phyloP scores from a whole-genome alignment of 2,329 filamentous ascomycete genomes.

The Talaromyces islandicus region DNA sequence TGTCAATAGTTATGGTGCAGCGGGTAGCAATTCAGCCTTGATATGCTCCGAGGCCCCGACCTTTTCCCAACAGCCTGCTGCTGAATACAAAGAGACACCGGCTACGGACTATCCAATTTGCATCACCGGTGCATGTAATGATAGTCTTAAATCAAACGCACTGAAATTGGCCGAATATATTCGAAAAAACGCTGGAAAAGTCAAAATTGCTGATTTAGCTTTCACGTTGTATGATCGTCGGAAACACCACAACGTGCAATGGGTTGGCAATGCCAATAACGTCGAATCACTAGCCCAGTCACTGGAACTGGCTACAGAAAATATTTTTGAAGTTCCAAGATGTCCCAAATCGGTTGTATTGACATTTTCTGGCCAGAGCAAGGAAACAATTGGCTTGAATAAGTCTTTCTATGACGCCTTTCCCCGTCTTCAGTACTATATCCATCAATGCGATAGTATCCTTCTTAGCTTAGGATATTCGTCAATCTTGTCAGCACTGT shows the following conservation, averaged over 20 bases:
- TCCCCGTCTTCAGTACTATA: not conserved
- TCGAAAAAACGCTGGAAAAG: not conserved
- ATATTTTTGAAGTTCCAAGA: not conserved
- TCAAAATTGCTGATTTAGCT: constrained; percentile 1
- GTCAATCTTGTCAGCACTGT: not conserved
- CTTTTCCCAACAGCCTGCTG: not conserved
- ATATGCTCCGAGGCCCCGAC: not conserved
- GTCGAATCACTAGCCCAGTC: not conserved
- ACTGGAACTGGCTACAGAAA: not conserved
- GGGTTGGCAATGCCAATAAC: not conserved
- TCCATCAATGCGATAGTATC: not conserved
- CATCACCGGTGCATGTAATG: not conserved
- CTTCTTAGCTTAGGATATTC: not conserved
- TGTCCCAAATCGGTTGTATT: constrained; percentile 1
- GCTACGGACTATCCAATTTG: not conserved
- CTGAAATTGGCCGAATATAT: not conserved
- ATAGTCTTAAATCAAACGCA: not conserved
- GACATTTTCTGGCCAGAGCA: constrained; percentile 7
- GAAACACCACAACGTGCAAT: constrained; percentile 6
- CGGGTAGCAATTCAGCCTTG: constrained; percentile 2
- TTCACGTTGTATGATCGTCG: constrained; percentile 6
- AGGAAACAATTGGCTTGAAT: constrained; percentile 5
- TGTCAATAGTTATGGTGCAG: constrained; percentile 4
- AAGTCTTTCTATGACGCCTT: constrained; percentile 1
- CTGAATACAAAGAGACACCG: not conserved